Evolutionary conservation across 169 alveolate genomes (phyloP), one percentile per base, ranked within the genome.

Genomic region (Cyclospora cayetanensis): DNA sequence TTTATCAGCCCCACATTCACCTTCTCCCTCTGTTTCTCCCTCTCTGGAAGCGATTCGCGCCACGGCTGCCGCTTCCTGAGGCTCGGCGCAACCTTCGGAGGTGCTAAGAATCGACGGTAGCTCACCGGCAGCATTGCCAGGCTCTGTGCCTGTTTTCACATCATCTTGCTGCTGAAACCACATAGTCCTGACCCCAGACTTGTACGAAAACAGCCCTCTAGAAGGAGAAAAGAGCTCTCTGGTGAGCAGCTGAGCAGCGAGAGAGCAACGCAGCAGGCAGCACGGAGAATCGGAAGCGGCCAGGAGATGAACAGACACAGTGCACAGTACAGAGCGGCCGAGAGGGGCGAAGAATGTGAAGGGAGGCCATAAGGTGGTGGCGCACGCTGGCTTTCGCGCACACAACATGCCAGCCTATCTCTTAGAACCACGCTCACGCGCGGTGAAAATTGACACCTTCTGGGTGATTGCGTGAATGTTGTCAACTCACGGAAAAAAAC

Each of bases 401-500:
- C n/a, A n/a, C n/a, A n/a, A n/a, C n/a, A n/a, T n/a, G n/a, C n/a
- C n/a, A n/a, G n/a, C n/a, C n/a, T n/a, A n/a, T n/a, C n/a, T n/a
- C n/a, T n/a, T n/a, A n/a, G n/a, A n/a, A n/a, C n/a, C n/a, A n/a
- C n/a, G n/a, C n/a, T n/a, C n/a, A n/a, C n/a, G n/a, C n/a, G n/a
- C n/a, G n/a, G n/a, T n/a, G n/a, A n/a, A n/a, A n/a, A n/a, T n/a
- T n/a, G n/a, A n/a, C n/a, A n/a, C n/a, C n/a, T n/a, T n/a, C n/a
- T n/a, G n/a, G n/a, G n/a, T n/a, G n/a, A n/a, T n/a, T n/a, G n/a
- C n/a, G n/a, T n/a, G n/a, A n/a, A n/a, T n/a, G n/a, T n/a, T n/a
- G n/a, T 0, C 1, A 12, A 72, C 97, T 91, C 37, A 97, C 93
- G 83, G 95, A 92, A 90, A 96, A 97, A 76, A 97, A 97, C 90